phyloP scores from a whole-genome alignment of 805 yeast genomes.

The Lachancea quebecensis region DNA sequence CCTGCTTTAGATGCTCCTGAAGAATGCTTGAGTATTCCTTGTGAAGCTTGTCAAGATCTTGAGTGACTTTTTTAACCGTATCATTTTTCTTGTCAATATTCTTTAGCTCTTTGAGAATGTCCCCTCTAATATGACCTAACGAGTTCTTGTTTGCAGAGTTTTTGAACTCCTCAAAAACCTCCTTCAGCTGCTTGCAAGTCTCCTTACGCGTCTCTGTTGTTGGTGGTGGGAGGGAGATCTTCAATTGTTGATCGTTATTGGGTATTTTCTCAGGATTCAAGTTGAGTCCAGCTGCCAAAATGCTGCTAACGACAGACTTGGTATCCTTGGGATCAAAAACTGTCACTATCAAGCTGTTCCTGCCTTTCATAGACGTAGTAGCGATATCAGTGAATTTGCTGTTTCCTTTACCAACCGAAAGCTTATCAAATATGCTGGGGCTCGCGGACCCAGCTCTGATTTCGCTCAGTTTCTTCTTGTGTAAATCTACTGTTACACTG shows the following conservation, averaged over 20 bases:
- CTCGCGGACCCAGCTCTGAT: constrained; percentile 64
- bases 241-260: constrained; percentile 62
- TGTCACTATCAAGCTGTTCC: constrained; percentile 62
- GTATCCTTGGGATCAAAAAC: constrained; percentile 78
- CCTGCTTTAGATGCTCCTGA: constrained; percentile 46
- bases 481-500: constrained; percentile 43
- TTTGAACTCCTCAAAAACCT: constrained; percentile 56
- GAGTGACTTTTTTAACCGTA: constrained; percentile 45
- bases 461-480: constrained; percentile 51
- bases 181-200: constrained; percentile 53
- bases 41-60: constrained; percentile 62
- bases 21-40: constrained; percentile 58
- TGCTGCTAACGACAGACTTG: constrained; percentile 62
- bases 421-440: constrained; percentile 55
- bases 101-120: constrained; percentile 50
- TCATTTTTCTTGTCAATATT: constrained; percentile 47
- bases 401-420: constrained; percentile 44
- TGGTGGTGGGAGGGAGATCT: constrained; percentile 67
- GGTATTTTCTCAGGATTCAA: constrained; percentile 77
- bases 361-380: constrained; percentile 61
- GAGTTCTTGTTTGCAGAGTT: constrained; percentile 44
- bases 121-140: constrained; percentile 50
- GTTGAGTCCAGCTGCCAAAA: constrained; percentile 61
- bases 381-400: constrained; percentile 58
- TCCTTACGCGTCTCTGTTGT: constrained; percentile 59